Conservation (phyloP, 306 rosid genomes). For the Citrullus mucosospermus region DNA sequence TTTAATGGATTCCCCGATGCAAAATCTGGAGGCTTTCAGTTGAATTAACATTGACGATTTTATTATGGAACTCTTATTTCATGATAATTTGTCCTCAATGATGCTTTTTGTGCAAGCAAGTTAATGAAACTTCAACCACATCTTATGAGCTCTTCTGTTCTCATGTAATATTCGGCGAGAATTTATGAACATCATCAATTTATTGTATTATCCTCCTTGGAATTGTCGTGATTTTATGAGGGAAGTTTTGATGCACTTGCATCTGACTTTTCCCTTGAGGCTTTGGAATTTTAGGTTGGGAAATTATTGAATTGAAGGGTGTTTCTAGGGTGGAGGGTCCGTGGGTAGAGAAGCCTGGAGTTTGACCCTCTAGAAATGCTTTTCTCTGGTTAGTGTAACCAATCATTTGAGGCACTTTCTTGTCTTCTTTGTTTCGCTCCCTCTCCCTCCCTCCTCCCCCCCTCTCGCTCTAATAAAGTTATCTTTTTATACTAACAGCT, state of each 20-base stretch:
- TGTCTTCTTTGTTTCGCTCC: neutral
- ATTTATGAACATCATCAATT: neutral
- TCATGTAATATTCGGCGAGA: neutral
- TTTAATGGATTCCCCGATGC: neutral
- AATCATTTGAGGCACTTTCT: neutral
- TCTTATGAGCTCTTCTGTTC: neutral
- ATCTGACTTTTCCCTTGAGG: neutral
- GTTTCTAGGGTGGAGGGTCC: neutral
- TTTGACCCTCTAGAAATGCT: neutral
- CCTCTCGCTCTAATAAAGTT: too few species aligned
- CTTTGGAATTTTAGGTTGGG: neutral
- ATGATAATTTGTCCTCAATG: neutral
- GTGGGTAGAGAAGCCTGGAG: neutral
- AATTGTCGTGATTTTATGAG: neutral
- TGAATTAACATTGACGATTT: neutral
- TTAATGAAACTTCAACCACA: neutral
- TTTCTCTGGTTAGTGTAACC: neutral
- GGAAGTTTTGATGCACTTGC: neutral
- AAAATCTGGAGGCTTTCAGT: neutral
- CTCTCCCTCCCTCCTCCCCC: neutral
- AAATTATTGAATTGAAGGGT: neutral
- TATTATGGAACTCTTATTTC: neutral
- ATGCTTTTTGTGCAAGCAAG: neutral
- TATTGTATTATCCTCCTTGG: neutral
- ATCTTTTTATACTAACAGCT: neutral